These are phyloP conservation scores for Plasmodium adleri DNA, from an alignment of 169 alveolate genomes.

Conservation along the genomic window DNA sequence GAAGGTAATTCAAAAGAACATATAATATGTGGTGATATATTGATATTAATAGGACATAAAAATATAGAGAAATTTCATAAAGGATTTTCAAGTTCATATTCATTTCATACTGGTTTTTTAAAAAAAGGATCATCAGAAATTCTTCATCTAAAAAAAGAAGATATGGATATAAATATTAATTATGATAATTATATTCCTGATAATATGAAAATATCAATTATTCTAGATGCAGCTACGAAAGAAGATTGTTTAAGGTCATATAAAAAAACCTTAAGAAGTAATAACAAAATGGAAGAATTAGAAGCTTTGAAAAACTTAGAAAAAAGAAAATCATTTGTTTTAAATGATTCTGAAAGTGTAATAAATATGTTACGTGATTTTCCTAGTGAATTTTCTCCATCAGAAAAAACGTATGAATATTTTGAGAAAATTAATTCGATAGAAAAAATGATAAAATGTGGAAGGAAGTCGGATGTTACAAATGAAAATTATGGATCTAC, in stretches of 20 bases:
- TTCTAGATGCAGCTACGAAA: constrained; percentile 42
- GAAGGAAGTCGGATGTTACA: not conserved
- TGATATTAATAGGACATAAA: constrained; percentile 79
- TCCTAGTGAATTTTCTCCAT: not conserved
- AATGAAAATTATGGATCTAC: not conserved
- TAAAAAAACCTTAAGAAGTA: constrained; percentile 36
- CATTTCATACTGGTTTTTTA: constrained; percentile 84
- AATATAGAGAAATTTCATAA: constrained; percentile 73
- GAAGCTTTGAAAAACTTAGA: constrained; percentile 33
- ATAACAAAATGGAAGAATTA: constrained; percentile 69
- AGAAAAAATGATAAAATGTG: constrained; percentile 11
- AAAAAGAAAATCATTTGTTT: constrained; percentile 27
- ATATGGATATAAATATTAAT: constrained; percentile 73
- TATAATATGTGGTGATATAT: constrained; percentile 81
- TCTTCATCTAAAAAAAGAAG: constrained; percentile 69
- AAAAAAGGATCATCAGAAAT: constrained; percentile 47
- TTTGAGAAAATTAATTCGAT: not conserved
- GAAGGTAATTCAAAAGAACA: constrained; percentile 80
- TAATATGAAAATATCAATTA: constrained; percentile 51
- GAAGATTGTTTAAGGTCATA: constrained; percentile 39
- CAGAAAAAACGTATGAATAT: constrained; percentile 1
- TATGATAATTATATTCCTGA: constrained; percentile 72
- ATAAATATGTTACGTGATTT: not conserved
- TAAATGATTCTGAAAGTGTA: constrained; percentile 9
- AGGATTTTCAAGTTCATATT: constrained; percentile 79